Conservation (phyloP, 176 grass and related monocot genomes). For the Aegilops tauschii region DNA sequence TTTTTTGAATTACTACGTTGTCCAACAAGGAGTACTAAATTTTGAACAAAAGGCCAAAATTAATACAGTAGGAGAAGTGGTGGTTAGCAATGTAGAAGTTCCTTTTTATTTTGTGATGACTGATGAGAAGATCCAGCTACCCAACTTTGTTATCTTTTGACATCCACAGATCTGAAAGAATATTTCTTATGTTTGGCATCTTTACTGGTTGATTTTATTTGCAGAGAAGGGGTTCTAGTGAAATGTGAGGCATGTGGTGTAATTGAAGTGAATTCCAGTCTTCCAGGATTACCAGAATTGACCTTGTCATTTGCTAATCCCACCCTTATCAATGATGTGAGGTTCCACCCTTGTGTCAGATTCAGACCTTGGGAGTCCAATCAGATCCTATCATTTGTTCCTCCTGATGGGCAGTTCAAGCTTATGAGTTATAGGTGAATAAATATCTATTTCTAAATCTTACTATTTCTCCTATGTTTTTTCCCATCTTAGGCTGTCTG, state of each 20-base stretch:
- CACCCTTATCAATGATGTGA: conserved; percentile 73
- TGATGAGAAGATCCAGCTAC: background rate
- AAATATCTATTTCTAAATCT: too few species aligned
- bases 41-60: background rate
- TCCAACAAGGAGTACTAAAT: background rate
- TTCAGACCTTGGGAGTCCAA: conserved; percentile 86
- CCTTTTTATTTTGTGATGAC: background rate
- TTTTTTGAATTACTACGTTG: too few species aligned
- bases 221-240: conserved; percentile 63
- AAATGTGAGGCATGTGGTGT: conserved; percentile 86
- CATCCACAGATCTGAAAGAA: background rate
- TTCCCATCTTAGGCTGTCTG: background rate
- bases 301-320: conserved; percentile 85
- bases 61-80: background rate
- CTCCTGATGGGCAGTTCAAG: conserved; percentile 70
- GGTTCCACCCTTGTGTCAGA: conserved; percentile 81
- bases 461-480: background rate
- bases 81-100: conserved; percentile 8
- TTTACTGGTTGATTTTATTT: conserved; percentile 19
- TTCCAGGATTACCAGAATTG: conserved; percentile 88
- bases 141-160: background rate
- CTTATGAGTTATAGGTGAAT: too few species aligned
- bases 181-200: background rate
- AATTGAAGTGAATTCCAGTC: conserved; percentile 77
- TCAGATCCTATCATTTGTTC: conserved; percentile 80